Evolutionary conservation across 2,329 filamentous ascomycete species (phyloP).

Genomic region (Periconia sp.): DNA sequence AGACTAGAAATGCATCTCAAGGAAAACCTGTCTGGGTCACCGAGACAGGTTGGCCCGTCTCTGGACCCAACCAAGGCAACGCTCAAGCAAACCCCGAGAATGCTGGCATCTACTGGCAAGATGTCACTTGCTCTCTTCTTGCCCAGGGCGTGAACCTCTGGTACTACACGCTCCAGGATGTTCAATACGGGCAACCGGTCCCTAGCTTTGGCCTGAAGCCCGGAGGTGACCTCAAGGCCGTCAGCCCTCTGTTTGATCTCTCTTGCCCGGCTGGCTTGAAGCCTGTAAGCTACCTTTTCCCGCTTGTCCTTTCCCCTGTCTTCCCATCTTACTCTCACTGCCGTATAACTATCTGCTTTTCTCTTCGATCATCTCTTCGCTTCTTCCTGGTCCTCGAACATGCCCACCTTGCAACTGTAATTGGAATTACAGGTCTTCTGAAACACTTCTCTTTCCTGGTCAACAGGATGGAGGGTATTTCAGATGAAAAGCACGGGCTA

Average conservation of each 20-base stretch:
- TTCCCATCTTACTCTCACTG: conserved; percentile 19
- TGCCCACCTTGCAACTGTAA: conserved; percentile 8
- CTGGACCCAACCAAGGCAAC: conserved; percentile 61
- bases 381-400: conserved; percentile 12
- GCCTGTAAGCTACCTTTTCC: conserved; percentile 28
- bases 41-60: conserved; percentile 85
- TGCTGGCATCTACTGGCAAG: conserved; percentile 78
- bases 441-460: conserved; percentile 12
- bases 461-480: conserved; percentile 12
- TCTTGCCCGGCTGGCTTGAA: conserved; percentile 34
- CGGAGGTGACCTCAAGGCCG: conserved; percentile 31
- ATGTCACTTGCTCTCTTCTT: conserved; percentile 72
- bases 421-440: conserved; percentile 11
- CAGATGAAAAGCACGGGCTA: conserved; percentile 29
- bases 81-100: conserved; percentile 67
- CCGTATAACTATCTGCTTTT: conserved; percentile 22
- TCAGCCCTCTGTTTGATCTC: conserved; percentile 38
- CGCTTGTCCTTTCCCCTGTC: conserved; percentile 15
- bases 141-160: conserved; percentile 58
- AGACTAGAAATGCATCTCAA: conserved; percentile 60
- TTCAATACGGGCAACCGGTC: conserved; percentile 58
- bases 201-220: conserved; percentile 73
- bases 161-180: conserved; percentile 78
- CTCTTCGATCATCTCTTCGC: conserved; percentile 13
- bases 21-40: conserved; percentile 82